Conservation (phyloP, 73 alveolate genomes). For the Stentor roeselii region DNA sequence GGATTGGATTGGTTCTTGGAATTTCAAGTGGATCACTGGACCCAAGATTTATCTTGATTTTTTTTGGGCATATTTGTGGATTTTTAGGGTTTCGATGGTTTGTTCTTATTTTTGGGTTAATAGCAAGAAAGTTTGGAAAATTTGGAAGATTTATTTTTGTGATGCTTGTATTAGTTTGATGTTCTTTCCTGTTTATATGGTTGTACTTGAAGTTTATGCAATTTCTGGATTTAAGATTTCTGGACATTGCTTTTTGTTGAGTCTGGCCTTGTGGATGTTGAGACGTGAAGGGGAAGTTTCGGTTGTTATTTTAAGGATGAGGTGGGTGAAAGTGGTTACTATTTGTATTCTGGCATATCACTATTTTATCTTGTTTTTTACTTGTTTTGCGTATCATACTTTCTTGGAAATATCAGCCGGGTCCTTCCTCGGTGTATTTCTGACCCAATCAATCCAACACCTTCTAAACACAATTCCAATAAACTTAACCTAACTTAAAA, state of each 20-base stretch:
- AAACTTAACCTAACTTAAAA: no score
- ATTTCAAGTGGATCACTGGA: neutral
- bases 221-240: neutral
- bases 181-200: neutral
- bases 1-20: no score
- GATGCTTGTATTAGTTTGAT: neutral
- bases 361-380: no score
- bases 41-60: neutral
- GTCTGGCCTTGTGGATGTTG: neutral
- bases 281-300: neutral
- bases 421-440: neutral
- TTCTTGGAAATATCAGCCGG: neutral
- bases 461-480: no score
- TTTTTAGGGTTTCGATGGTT: no score
- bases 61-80: neutral
- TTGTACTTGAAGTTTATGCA: neutral
- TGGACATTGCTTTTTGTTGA: neutral
- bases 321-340: neutral
- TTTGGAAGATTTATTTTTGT: neutral
- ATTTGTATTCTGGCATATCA: neutral
- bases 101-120: no score
- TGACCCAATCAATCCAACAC: no score
- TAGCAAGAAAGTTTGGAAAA: neutral
- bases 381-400: neutral
- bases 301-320: no score